phyloP scores from a whole-genome alignment of 2,329 filamentous ascomycete species.

The Phaeophleospora eucalypticola region DNA sequence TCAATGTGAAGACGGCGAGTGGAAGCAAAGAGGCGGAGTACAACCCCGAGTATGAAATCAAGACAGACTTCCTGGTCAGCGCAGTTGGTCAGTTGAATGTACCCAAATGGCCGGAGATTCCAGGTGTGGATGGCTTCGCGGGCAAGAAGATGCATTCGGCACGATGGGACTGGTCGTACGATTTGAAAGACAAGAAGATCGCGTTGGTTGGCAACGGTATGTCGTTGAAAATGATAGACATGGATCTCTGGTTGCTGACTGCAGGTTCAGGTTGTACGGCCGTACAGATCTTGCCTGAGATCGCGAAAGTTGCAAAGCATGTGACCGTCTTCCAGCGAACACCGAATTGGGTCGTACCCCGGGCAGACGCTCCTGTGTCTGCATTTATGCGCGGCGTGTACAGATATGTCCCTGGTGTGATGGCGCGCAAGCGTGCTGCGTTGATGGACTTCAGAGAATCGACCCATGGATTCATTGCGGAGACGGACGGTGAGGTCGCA shows the following conservation, averaged over 20 bases:
- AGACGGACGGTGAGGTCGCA: conserved; percentile 39
- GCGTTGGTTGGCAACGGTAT: conserved; percentile 57
- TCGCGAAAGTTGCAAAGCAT: conserved; percentile 47
- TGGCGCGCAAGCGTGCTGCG: conserved; percentile 47
- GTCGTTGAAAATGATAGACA: neutral
- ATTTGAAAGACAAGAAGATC: conserved; percentile 52
- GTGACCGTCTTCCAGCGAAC: conserved; percentile 56
- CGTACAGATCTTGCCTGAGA: conserved; percentile 56
- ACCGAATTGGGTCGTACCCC: conserved; percentile 57
- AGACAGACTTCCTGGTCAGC: conserved; percentile 54
- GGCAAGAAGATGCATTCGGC: conserved; percentile 56
- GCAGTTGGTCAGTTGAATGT: conserved; percentile 56
- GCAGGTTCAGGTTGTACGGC: conserved; percentile 54
- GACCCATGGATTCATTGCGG: conserved; percentile 44
- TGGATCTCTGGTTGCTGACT: neutral
- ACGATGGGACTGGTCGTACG: conserved; percentile 58
- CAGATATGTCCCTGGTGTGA: conserved; percentile 49
- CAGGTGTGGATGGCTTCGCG: conserved; percentile 46
- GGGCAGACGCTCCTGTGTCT: conserved; percentile 47
- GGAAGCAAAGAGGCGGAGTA: conserved; percentile 54
- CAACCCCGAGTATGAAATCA: conserved; percentile 49
- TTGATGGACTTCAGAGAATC: conserved; percentile 55
- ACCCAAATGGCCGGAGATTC: conserved; percentile 48
- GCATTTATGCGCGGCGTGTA: conserved; percentile 41
- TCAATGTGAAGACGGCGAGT: conserved; percentile 46